Evolutionary conservation across 371 early-diverging fungal genomes (phyloP), one percentile per base, ranked within the genome.

Genomic region (Modicella reniformis): DNA sequence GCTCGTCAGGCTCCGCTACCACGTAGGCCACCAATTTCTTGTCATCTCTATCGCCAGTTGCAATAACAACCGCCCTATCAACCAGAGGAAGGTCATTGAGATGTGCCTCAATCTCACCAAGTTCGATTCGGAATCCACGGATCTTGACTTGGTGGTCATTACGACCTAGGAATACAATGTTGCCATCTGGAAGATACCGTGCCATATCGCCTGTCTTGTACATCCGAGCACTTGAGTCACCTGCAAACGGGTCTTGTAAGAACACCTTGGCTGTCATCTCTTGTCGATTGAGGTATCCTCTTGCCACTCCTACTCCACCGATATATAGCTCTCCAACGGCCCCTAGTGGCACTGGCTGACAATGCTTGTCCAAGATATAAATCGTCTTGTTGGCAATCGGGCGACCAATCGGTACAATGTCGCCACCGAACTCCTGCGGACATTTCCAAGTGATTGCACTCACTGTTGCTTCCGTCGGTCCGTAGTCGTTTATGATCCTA

Each of bases 201-300:
- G 33, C 82, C 41, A 80, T 26, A 51, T 84, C 84, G 25, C 84
- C 84, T 8, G 84, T 81, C n/a, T 33, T 37, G 73, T 82, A 84
- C 41, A 81, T 53, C 4, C 80, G 62, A 8, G 57, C 66, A 41
- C 50, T 49, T 23, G 30, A 12, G 0, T 12, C 37, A 2, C 23
- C 26, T 23, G 34, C 32, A 25, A 58, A 51, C 7, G 66, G 59
- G 28, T 66, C 58, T 10, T 54, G 52, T 1, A 66, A 3, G 52
- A 66, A 66, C 25, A 25, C 21, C 26, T 66, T 59, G 26, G 9
- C 49, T 5, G 66, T 72, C 34, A 69, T 37, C 25, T 74, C 75
- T 9, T 69, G 75, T n/a, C 59, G 49, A 40, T 77, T 72, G 28
- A 72, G 21, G 37, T 76, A 76, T 21, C 77, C 77, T 15, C 58